phyloP scores from a whole-genome alignment of 331 rosid genomes.

The Quercus tomentella region DNA sequence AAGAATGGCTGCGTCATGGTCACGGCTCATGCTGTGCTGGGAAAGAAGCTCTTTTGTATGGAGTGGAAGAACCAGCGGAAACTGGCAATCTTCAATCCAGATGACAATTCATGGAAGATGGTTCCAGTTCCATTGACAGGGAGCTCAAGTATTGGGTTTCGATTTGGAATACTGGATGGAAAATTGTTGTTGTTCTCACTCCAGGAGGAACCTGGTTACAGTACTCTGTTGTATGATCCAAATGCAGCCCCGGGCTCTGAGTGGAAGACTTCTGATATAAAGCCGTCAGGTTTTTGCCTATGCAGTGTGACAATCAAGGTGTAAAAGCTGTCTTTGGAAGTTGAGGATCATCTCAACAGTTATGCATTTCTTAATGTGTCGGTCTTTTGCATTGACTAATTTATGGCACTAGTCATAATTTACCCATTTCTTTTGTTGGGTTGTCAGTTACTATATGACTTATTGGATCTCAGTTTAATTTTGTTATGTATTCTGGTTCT shows the following conservation, averaged over 20 bases:
- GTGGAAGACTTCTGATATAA: slow-evolving; percentile 74
- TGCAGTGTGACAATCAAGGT: slow-evolving; percentile 77
- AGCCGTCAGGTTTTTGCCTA: slow-evolving; percentile 79
- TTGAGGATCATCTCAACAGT: not conserved
- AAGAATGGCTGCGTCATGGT: slow-evolving; percentile 98
- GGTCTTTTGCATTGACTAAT: not conserved
- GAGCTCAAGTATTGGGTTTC: slow-evolving; percentile 67
- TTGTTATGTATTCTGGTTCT: slow-evolving; percentile 1
- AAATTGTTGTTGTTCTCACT: slow-evolving; percentile 70
- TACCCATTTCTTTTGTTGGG: not conserved
- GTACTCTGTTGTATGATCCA: slow-evolving; percentile 80
- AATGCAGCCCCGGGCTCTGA: slow-evolving; percentile 71
- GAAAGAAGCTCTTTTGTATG: slow-evolving; percentile 78
- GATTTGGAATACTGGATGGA: slow-evolving; percentile 67
- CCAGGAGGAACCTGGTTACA: slow-evolving; percentile 53
- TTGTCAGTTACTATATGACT: not conserved
- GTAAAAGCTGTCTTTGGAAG: slow-evolving; percentile 29
- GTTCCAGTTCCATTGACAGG: slow-evolving; percentile 82
- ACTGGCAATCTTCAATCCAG: slow-evolving; percentile 66
- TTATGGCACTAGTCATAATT: not conserved
- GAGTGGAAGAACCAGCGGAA: slow-evolving; percentile 98
- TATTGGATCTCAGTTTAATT: not conserved
- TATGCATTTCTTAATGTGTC: not conserved
- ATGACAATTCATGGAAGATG: slow-evolving; percentile 76
- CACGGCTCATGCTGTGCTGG: slow-evolving; percentile 81